Conservation (phyloP, 805 yeast species). For the Saccharomyces paradoxus region DNA sequence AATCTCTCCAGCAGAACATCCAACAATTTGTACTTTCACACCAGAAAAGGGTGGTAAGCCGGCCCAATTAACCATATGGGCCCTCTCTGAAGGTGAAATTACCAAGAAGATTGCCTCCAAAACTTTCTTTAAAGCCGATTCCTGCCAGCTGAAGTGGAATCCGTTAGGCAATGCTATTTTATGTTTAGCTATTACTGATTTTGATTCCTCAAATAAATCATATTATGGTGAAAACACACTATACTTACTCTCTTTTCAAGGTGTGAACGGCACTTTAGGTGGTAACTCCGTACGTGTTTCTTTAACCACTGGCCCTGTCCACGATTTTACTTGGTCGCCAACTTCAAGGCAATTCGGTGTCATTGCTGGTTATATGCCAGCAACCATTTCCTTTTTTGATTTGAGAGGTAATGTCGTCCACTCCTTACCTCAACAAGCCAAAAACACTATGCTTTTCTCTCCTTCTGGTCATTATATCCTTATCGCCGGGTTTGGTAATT, state of each 20-base stretch:
- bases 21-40: conserved; percentile 81
- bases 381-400: conserved; percentile 89
- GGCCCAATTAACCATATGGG: conserved; percentile 74
- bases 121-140: conserved; percentile 90
- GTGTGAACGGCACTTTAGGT: conserved; percentile 70
- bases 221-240: conserved; percentile 95
- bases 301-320: conserved; percentile 90
- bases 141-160: conserved; percentile 90
- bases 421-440: conserved; percentile 76
- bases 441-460: conserved; percentile 83
- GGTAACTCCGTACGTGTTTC: conserved; percentile 82
- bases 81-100: conserved; percentile 31
- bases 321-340: conserved; percentile 96
- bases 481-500: conserved; percentile 95
- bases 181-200: conserved; percentile 92
- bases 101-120: conserved; percentile 73
- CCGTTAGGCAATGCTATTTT: conserved; percentile 86
- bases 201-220: conserved; percentile 85
- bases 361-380: conserved; percentile 95
- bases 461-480: conserved; percentile 88
- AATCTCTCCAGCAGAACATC: conserved; percentile 82
- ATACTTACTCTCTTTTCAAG: conserved; percentile 51
- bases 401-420: conserved; percentile 83
- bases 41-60: conserved; percentile 87
- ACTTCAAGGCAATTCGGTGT: conserved; percentile 95